Evolutionary conservation across 495 filamentous ascomycete genomes (phyloP).

Genomic region (Aspergillus biplanus): DNA sequence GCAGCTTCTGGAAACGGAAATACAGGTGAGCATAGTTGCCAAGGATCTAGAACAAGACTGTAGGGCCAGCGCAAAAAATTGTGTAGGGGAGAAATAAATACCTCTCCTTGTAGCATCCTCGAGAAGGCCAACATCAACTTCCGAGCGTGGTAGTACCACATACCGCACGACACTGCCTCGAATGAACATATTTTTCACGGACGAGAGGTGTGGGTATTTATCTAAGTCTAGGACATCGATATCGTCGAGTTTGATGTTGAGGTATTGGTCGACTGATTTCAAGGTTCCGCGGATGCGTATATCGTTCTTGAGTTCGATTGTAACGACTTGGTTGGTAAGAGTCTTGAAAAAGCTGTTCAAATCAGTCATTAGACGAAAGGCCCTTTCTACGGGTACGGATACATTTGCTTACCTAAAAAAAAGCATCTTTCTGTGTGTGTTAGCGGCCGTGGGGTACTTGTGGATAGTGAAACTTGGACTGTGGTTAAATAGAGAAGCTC

Average conservation of each 20-base stretch:
- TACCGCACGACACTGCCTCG: constrained; percentile 95
- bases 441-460: constrained; percentile 12
- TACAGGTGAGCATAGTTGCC: constrained; percentile 12
- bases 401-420: constrained; percentile 48
- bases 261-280: constrained; percentile 96
- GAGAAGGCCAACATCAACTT: constrained; percentile 86
- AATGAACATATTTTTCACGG: constrained; percentile 99
- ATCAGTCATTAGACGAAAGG: neutral
- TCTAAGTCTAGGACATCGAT: constrained; percentile 87
- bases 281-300: constrained; percentile 92
- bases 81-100: constrained; percentile 33
- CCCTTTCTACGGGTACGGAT: neutral
- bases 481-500: neutral
- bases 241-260: constrained; percentile 98
- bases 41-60: neutral
- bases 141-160: constrained; percentile 84
- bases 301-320: constrained; percentile 98
- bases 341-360: constrained; percentile 96
- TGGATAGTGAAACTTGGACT: neutral
- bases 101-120: constrained; percentile 97
- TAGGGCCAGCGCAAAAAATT: neutral
- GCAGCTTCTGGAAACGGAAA: constrained; percentile 48
- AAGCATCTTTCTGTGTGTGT: constrained; percentile 41
- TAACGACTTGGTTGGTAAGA: constrained; percentile 93
- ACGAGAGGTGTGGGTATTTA: constrained; percentile 89